Percentiles rank a stretch among this genome's conserved stretches.
These are phyloP conservation scores for Scopulariopsis brevicaulis DNA, from an alignment of 2,329 filamentous ascomycete genomes.

Conservation along the genomic window DNA sequence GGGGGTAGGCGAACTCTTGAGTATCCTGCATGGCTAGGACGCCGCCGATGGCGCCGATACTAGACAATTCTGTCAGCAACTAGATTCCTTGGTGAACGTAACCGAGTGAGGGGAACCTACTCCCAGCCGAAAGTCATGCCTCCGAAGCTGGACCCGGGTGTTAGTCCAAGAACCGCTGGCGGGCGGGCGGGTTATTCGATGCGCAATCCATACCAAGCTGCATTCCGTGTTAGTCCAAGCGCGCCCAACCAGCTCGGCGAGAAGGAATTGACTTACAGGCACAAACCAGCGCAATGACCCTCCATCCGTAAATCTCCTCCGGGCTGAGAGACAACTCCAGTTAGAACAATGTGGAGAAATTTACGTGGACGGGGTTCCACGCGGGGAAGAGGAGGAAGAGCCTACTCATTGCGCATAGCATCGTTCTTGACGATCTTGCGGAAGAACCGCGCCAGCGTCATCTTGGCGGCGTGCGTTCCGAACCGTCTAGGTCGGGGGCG, in stretches of 20 bases:
- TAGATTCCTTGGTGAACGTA: not conserved
- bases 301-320: constrained; percentile 58
- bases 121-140: constrained; percentile 42
- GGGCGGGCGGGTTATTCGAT: not conserved
- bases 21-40: constrained; percentile 50
- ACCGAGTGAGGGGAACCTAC: not conserved
- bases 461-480: constrained; percentile 12
- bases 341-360: not conserved
- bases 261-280: constrained; percentile 25
- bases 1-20: constrained; percentile 20
- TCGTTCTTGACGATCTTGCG: constrained; percentile 54
- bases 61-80: constrained; percentile 14
- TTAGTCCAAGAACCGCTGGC: not conserved
- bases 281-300: constrained; percentile 51
- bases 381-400: not conserved
- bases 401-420: constrained; percentile 50
- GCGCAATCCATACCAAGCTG: constrained; percentile 3
- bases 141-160: constrained; percentile 44
- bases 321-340: constrained; percentile 20
- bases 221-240: not conserved
- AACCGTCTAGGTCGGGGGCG: not conserved
- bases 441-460: constrained; percentile 32
- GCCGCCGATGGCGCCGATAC: constrained; percentile 57
- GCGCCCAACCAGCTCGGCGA: not conserved
- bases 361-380: not conserved